phyloP scores from a whole-genome alignment of 2,329 filamentous ascomycete species.

The Capronia coronata region DNA sequence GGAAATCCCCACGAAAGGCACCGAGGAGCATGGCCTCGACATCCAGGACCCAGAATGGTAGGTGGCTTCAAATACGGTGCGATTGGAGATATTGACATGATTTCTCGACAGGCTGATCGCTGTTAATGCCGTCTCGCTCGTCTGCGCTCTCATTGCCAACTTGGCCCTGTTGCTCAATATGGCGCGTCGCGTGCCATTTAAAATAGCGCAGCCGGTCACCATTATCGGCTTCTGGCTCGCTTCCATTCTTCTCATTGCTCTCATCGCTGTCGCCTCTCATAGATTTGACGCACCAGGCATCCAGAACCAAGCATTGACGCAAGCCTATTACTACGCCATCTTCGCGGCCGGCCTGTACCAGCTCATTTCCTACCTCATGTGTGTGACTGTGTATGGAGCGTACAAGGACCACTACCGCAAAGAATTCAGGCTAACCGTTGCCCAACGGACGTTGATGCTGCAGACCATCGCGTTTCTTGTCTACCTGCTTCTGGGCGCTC shows the following conservation, averaged over 20 bases:
- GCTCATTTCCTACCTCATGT: slow-evolving; percentile 49
- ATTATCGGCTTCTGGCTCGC: slow-evolving; percentile 54
- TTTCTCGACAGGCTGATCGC: slow-evolving; percentile 41
- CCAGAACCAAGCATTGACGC: slow-evolving; percentile 44
- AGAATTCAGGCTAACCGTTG: slow-evolving; percentile 50
- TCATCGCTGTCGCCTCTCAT: slow-evolving; percentile 43
- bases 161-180: slow-evolving; percentile 53
- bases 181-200: slow-evolving; percentile 50
- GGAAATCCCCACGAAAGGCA: slow-evolving; percentile 42
- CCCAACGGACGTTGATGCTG: slow-evolving; percentile 49
- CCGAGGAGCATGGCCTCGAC: slow-evolving; percentile 41
- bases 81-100: not conserved
- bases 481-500: slow-evolving; percentile 37
- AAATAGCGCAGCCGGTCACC: slow-evolving; percentile 53
- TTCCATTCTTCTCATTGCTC: slow-evolving; percentile 48
- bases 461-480: slow-evolving; percentile 40
- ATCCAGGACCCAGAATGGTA: slow-evolving; percentile 51
- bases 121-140: slow-evolving; percentile 52
- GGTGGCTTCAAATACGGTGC: slow-evolving; percentile 3
- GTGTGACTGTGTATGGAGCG: slow-evolving; percentile 52
- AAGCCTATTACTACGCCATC: slow-evolving; percentile 55
- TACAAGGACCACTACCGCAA: slow-evolving; percentile 49
- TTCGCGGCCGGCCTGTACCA: slow-evolving; percentile 54
- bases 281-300: slow-evolving; percentile 36
- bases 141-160: slow-evolving; percentile 50